Evolutionary conservation across 2,329 filamentous ascomycete genomes (phyloP), one percentile per base, ranked within the genome.

Genomic region (Colletotrichum spinosum): DNA sequence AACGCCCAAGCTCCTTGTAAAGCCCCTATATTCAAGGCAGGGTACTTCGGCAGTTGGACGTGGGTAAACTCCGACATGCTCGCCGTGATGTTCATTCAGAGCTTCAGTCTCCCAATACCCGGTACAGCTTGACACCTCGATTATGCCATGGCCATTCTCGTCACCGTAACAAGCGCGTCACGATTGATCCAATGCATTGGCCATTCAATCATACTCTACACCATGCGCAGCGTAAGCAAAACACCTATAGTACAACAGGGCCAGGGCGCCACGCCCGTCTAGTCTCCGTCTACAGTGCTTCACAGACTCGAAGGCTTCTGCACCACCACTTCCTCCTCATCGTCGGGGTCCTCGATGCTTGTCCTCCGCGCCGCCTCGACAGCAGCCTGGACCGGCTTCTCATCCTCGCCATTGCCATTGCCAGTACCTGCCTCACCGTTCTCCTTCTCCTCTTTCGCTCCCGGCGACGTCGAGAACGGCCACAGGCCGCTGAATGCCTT

Each of bases 331-430:
- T 81, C 78, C 66, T 83, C 82, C 11, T 85, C 84, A 42, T 85
- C 85, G 61, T 88, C 86, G 7, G 84, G 83, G 60, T 88, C 86
- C 73, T 88, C 86, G 54, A 88, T 86, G 72, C 85, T 88, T 41
- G 84, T 88, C 69, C 86, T 77, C 58, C 81, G 77, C 69, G 79
- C 80, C 2, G 86, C 86, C 72, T 87, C 84, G 6, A 85, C 78
- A 0, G 84, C 83, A 7, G 78, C 73, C 67, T 78, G 77, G 13
- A 84, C 79, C 67, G 74, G 79, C 65, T 79, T 76, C 44, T 79
- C 79, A 55, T 83, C 79, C 13, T 83, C 80, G 8, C 71, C 67
- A 49, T 69, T 64, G 42, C 73, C 5, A 75, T 74, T 3, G 73
- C 71, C 7, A 72, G 68, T 17, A 2, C 70, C 71, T 6, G 67